Percentiles rank a stretch among this genome's conserved stretches.
Evolutionary conservation across 1,284 basidiomycete species (phyloP).

Genomic region (Leccinum angustisporum): DNA sequence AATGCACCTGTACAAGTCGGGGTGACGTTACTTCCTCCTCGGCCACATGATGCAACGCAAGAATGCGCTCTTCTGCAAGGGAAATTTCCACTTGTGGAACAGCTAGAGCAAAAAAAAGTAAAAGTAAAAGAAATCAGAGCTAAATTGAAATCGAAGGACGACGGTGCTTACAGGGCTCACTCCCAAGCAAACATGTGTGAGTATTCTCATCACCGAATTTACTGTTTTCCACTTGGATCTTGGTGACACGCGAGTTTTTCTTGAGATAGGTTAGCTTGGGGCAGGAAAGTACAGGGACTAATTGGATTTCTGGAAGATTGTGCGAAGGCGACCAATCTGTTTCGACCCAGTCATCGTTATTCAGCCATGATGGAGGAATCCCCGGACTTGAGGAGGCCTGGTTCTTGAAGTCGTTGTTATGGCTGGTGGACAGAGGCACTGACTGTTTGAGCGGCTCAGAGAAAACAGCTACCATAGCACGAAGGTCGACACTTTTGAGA

Average conservation of each 20-base stretch:
- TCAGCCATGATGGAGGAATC: constrained; percentile 63
- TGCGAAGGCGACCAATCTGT: constrained; percentile 61
- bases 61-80: constrained; percentile 59
- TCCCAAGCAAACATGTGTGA: constrained; percentile 83
- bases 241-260: constrained; percentile 48
- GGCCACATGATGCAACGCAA: constrained; percentile 43
- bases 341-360: constrained; percentile 85
- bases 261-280: constrained; percentile 86
- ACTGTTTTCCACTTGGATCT: constrained; percentile 46
- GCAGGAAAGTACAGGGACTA: constrained; percentile 74
- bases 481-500: constrained; percentile 76
- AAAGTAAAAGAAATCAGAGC: background rate
- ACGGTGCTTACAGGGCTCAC: constrained; percentile 59
- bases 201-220: constrained; percentile 91
- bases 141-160: constrained; percentile 5
- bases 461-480: constrained; percentile 80
- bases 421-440: constrained; percentile 45
- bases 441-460: constrained; percentile 63
- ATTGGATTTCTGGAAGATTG: constrained; percentile 60
- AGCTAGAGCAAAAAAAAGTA: constrained; percentile 41
- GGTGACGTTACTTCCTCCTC: constrained; percentile 19
- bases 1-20: constrained; percentile 19
- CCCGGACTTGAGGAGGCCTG: constrained; percentile 27
- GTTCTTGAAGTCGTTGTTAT: constrained; percentile 26
- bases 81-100: constrained; percentile 70